phyloP scores from a whole-genome alignment of 2,329 filamentous ascomycete species.

The Ascocoryne sarcoides region DNA sequence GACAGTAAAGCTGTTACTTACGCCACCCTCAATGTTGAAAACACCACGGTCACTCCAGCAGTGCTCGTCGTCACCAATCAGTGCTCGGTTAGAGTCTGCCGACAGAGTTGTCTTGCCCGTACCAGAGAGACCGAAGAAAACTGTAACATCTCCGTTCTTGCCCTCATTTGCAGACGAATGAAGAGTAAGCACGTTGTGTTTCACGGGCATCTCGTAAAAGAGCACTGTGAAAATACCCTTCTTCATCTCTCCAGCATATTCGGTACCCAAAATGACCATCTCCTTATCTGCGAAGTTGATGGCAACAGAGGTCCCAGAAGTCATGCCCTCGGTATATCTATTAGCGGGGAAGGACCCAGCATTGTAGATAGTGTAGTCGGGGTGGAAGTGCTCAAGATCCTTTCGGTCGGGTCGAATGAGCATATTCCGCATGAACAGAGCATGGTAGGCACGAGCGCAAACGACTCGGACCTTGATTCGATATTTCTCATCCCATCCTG shows the following conservation, averaged over 20 bases:
- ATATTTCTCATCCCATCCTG: slow-evolving; percentile 98
- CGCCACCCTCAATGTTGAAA: slow-evolving; percentile 99
- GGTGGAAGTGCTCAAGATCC: slow-evolving; percentile 95
- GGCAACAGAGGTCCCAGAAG: slow-evolving; percentile 91
- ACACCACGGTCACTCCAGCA: slow-evolving; percentile 96
- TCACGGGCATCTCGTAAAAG: slow-evolving; percentile 99
- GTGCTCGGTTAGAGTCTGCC: slow-evolving; percentile 87
- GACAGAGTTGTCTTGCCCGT: slow-evolving; percentile 98
- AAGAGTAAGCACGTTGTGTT: slow-evolving; percentile 97
- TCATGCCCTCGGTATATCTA: slow-evolving; percentile 97
- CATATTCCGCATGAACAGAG: slow-evolving; percentile 99
- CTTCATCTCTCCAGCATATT: slow-evolving; percentile 97
- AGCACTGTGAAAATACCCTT: slow-evolving; percentile 98
- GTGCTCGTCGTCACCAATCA: slow-evolving; percentile 99
- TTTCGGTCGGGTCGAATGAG: slow-evolving; percentile 86
- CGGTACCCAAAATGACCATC: slow-evolving; percentile 99
- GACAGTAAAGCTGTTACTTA: too few relatives aligned
- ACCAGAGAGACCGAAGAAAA: slow-evolving; percentile 98
- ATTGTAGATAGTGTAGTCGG: slow-evolving; percentile 99
- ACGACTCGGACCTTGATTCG: slow-evolving; percentile 95
- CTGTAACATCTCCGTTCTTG: slow-evolving; percentile 85
- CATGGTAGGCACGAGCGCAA: slow-evolving; percentile 98
- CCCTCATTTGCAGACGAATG: slow-evolving; percentile 99
- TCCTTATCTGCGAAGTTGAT: slow-evolving; percentile 99
- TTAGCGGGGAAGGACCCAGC: slow-evolving; percentile 97